phyloP scores from a whole-genome alignment of 1,139 yeast species.

The Suhomyces bolitotheri region DNA sequence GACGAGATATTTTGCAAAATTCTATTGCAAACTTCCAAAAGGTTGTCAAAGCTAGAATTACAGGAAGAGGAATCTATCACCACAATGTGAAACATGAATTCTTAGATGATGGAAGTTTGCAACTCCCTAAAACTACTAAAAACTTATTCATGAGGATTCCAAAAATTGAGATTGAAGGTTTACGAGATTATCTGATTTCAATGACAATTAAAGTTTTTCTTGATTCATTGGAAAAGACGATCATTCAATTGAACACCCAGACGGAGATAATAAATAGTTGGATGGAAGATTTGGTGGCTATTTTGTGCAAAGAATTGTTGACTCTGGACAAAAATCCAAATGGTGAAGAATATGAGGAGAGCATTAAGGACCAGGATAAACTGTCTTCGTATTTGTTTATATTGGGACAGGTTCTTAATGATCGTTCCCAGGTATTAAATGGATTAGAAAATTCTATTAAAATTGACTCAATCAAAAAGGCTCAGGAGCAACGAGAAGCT shows the following conservation, averaged over 20 bases:
- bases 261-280: constrained; percentile 56
- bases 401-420: constrained; percentile 55
- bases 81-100: constrained; percentile 12
- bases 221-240: constrained; percentile 25
- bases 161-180: constrained; percentile 20
- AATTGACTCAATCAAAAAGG: constrained; percentile 23
- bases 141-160: constrained; percentile 37
- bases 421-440: constrained; percentile 44
- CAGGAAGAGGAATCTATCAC: constrained; percentile 24
- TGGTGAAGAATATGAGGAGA: constrained; percentile 77
- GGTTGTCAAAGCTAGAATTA: constrained; percentile 28
- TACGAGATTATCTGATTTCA: constrained; percentile 21
- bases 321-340: constrained; percentile 52
- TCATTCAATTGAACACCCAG: constrained; percentile 54
- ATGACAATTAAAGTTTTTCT: constrained; percentile 24
- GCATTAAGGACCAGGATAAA: constrained; percentile 72
- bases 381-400: constrained; percentile 66
- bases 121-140: constrained; percentile 39
- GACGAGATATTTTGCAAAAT: constrained; percentile 53
- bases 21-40: constrained; percentile 39
- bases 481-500: constrained; percentile 28
- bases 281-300: constrained; percentile 45
- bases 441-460: constrained; percentile 28
- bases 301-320: constrained; percentile 49
- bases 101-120: constrained; percentile 32